Conservation (phyloP, 306 rosid species). For the Morella rubra region DNA sequence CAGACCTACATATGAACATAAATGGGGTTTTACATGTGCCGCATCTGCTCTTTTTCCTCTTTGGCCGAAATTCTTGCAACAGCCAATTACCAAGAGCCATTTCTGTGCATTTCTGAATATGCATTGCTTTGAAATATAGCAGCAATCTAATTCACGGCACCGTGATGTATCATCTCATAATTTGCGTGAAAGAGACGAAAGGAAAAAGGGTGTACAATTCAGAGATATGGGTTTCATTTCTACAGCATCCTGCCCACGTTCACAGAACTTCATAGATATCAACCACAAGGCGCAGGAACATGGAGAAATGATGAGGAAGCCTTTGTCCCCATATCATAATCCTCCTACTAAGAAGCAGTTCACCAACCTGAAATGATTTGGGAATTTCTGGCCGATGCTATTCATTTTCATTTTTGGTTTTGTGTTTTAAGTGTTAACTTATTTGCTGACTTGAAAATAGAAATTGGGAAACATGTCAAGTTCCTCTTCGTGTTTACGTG, state of each 20-base stretch:
- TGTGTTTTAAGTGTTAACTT: too few species aligned
- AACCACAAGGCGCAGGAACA: conserved; percentile 17
- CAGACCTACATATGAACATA: conserved; percentile 20
- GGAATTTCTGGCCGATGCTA: too few species aligned
- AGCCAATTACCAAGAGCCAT: conserved; percentile 8
- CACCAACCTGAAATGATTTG: too few species aligned
- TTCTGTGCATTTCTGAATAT: background rate
- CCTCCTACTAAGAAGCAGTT: conserved; percentile 48
- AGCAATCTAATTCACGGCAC: conserved; percentile 9
- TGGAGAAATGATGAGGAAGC: conserved; percentile 15
- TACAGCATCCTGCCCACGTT: conserved; percentile 8
- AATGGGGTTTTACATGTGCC: conserved; percentile 15
- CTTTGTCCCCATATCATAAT: conserved; percentile 33
- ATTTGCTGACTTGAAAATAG: too few species aligned
- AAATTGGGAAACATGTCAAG: too few species aligned
- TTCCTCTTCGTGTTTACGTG: too few species aligned
- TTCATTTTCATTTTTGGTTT: too few species aligned
- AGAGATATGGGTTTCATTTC: background rate
- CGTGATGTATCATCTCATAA: conserved; percentile 15
- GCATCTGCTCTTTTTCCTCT: conserved; percentile 21
- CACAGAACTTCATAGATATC: conserved; percentile 3
- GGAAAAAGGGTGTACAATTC: background rate
- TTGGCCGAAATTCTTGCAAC: background rate
- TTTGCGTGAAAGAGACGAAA: conserved; percentile 9
- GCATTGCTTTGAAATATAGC: conserved; percentile 10